Evolutionary conservation across 1,284 basidiomycete genomes (phyloP).

Genomic region (Hemileia vastatrix): DNA sequence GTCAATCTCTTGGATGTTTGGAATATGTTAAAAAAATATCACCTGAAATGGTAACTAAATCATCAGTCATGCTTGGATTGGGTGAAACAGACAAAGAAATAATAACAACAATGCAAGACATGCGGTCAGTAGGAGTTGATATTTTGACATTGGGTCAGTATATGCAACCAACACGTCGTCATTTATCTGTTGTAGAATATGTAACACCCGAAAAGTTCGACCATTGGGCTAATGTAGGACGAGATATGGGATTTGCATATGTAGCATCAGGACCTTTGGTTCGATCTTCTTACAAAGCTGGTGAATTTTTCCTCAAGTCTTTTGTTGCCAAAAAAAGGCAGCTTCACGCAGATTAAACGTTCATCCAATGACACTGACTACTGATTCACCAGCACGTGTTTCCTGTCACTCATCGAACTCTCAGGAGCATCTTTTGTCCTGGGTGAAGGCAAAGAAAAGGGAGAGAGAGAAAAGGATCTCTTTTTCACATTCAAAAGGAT

Average conservation of each 20-base stretch:
- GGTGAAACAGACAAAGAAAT: conserved; percentile 81
- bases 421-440: too few species aligned
- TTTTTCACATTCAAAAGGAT: too few species aligned
- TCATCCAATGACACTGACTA: too few species aligned
- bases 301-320: too few species aligned
- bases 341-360: too few species aligned
- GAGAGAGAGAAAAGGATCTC: too few species aligned
- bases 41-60: conserved; percentile 80
- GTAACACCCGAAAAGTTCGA: conserved; percentile 88
- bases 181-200: conserved; percentile 98
- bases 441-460: too few species aligned
- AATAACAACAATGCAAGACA: too few species aligned
- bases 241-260: conserved; percentile 90
- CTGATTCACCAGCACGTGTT: too few species aligned
- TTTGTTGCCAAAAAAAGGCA: too few species aligned
- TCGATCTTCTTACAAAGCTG: conserved; percentile 93
- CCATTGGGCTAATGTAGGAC: conserved; percentile 76
- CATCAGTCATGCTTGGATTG: conserved; percentile 94
- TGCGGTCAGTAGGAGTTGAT: conserved; percentile 78
- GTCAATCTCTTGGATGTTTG: conserved; percentile 75
- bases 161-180: conserved; percentile 95
- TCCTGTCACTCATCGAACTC: too few species aligned
- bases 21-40: conserved; percentile 58
- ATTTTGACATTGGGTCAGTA: conserved; percentile 99
- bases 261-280: conserved; percentile 94